Evolutionary conservation across 225 moss, liverwort and hornwort genomes (phyloP), one percentile per base, ranked within the genome.

Genomic region (Takakia lepidozioides): DNA sequence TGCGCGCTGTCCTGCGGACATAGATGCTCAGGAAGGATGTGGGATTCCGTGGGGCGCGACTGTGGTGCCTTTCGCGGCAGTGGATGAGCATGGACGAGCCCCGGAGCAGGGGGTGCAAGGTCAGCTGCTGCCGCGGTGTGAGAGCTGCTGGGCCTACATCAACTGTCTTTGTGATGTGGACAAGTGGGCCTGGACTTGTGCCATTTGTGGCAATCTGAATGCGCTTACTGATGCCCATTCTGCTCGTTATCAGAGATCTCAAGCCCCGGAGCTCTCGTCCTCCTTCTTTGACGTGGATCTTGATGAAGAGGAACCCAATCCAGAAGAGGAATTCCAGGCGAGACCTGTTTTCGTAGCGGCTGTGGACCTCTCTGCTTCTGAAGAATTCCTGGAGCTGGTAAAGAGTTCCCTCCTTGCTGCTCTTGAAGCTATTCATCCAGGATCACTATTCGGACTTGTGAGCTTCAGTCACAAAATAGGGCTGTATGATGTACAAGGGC

Each of bases 331-430:
- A 51, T 87, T 83, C 45, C 75, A 85, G 51, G 87, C 83, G 19
- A 75, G 76, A 29, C 90, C 98, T 66, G 98, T 98, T 30, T 98
- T 91, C 64, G 87, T 98, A 26, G 98, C 98, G 54, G 91, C 98
- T 17, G 87, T 98, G 55, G 98, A 98, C 67, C 65, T 98, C 16
- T 98, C 98, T 85, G 98, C 98, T 46, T 98, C 98, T 42, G 98
- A 91, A 61, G 98, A 98, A 56, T 98, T 98, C 73, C 48, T 98
- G 67, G 98, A 98, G 76, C 78, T 98, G 25, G 85, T 98, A 59
- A 98, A 91, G 69, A 98, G 91, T 66, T 83, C 98, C 25, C 91
- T 98, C 26, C 91, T 98, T 61, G 98, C 98, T 52, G 98, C 98
- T 16, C 76, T 98, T 29, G 98, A 98, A 98, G 98, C 91, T 98